phyloP scores from a whole-genome alignment of 352 stramenopile species.

The Phytophthora tubulina region DNA sequence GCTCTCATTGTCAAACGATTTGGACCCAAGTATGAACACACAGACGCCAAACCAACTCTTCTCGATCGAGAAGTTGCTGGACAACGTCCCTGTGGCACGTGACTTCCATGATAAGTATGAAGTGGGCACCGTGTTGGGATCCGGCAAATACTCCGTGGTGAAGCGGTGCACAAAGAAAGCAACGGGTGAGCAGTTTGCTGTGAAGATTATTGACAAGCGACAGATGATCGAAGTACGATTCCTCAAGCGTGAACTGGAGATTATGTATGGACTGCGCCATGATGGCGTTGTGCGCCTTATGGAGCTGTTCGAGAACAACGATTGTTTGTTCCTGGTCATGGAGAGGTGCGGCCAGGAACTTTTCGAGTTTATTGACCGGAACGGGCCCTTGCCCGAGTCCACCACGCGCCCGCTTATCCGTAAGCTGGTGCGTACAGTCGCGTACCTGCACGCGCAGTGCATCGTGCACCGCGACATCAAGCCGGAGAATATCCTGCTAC shows the following conservation, averaged over 20 bases:
- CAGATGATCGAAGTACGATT: constrained; percentile 87
- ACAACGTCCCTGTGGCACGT: constrained; percentile 64
- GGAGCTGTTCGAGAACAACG: constrained; percentile 81
- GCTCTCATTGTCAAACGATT: constrained; percentile 68
- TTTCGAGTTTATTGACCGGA: constrained; percentile 84
- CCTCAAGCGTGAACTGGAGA: constrained; percentile 88
- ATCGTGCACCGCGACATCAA: constrained; percentile 91
- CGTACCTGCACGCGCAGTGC: constrained; percentile 85
- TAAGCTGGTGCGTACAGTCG: constrained; percentile 80
- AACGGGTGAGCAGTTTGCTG: constrained; percentile 54
- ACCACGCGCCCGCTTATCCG: constrained; percentile 74
- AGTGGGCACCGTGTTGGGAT: constrained; percentile 66
- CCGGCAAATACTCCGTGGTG: constrained; percentile 84
- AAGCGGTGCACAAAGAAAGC: constrained; percentile 61
- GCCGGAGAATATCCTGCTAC: constrained; percentile 86
- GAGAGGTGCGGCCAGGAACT: constrained; percentile 84
- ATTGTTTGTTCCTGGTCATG: constrained; percentile 85
- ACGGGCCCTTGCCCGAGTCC: constrained; percentile 75
- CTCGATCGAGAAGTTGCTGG: constrained; percentile 70
- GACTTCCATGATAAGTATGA: constrained; percentile 72
- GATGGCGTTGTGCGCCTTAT: constrained; percentile 81
- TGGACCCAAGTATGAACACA: constrained; percentile 58
- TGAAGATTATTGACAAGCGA: constrained; percentile 89
- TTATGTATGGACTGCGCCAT: constrained; percentile 81
- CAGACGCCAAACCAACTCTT: constrained; percentile 64